phyloP scores from a whole-genome alignment of 306 rosid species.

The Leucaena leucocephala region DNA sequence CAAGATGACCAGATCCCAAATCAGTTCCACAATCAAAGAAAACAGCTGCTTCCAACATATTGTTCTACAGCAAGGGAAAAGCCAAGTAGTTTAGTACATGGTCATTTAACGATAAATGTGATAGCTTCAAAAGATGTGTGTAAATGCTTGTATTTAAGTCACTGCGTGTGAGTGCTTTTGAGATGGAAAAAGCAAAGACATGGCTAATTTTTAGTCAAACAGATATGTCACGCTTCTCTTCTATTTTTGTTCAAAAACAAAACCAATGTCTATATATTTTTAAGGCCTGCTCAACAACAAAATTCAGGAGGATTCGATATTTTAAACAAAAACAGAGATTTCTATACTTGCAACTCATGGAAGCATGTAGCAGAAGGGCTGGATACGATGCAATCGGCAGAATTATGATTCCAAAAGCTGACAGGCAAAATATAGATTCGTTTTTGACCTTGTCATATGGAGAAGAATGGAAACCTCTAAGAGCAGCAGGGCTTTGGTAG shows the following conservation, averaged over 20 bases:
- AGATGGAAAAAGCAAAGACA: neutral
- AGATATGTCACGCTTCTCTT: neutral
- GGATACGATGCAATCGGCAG: neutral
- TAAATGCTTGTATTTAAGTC: neutral
- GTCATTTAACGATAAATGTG: constrained; percentile 25
- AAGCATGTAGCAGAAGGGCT: neutral
- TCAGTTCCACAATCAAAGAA: constrained; percentile 92
- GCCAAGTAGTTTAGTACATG: constrained; percentile 13
- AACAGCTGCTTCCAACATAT: constrained; percentile 71
- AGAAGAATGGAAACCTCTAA: neutral
- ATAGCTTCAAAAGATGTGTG: constrained; percentile 6
- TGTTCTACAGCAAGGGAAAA: constrained; percentile 52
- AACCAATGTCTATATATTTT: neutral
- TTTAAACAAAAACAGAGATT: neutral
- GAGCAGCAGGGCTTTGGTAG: constrained; percentile 1
- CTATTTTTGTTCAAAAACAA: neutral
- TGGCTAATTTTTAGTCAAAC: neutral
- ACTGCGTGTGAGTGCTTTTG: neutral
- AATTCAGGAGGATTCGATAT: constrained; percentile 2
- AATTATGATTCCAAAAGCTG: neutral
- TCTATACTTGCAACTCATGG: neutral
- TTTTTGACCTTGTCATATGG: neutral
- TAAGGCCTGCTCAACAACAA: constrained; percentile 6
- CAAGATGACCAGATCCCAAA: constrained; percentile 73
- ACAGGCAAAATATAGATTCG: neutral